A percentile compares a stretch with the other conserved stretches of the same genome.
These are phyloP conservation scores for Kazachstania taianensis DNA, from an alignment of 805 yeast species.

Conservation along the genomic window DNA sequence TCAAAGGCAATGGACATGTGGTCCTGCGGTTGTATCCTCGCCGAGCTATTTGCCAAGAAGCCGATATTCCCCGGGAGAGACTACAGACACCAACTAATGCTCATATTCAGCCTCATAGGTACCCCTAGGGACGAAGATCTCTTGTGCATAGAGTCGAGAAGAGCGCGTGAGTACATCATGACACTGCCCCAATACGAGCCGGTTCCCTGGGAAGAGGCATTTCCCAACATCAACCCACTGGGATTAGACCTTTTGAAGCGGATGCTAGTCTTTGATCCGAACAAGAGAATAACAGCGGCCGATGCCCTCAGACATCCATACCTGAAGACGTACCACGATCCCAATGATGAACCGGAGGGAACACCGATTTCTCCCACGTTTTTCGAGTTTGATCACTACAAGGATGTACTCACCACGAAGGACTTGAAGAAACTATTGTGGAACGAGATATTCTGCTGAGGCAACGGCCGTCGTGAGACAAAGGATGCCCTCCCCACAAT, in stretches of 20 bases:
- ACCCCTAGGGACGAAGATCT: slow-evolving; percentile 75
- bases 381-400: slow-evolving; percentile 78
- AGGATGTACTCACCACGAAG: slow-evolving; percentile 64
- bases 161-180: slow-evolving; percentile 83
- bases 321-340: slow-evolving; percentile 81
- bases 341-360: slow-evolving; percentile 84
- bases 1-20: slow-evolving; percentile 93
- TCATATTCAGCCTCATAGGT: slow-evolving; percentile 77
- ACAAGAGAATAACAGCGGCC: slow-evolving; percentile 69
- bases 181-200: slow-evolving; percentile 54
- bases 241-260: slow-evolving; percentile 61
- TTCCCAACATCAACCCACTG: slow-evolving; percentile 47
- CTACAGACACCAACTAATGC: slow-evolving; percentile 80
- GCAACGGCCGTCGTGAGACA: background rate
- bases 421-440: slow-evolving; percentile 73
- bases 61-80: slow-evolving; percentile 93
- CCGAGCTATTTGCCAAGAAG: slow-evolving; percentile 75
- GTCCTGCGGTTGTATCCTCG: slow-evolving; percentile 94
- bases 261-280: slow-evolving; percentile 75
- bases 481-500: background rate
- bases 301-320: slow-evolving; percentile 85
- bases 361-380: slow-evolving; percentile 76
- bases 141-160: slow-evolving; percentile 58
- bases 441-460: slow-evolving; percentile 47
- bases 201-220: slow-evolving; percentile 19